These are phyloP conservation scores for Botryotinia convoluta DNA, from an alignment of 2,329 filamentous ascomycete species.

Conservation along the genomic window DNA sequence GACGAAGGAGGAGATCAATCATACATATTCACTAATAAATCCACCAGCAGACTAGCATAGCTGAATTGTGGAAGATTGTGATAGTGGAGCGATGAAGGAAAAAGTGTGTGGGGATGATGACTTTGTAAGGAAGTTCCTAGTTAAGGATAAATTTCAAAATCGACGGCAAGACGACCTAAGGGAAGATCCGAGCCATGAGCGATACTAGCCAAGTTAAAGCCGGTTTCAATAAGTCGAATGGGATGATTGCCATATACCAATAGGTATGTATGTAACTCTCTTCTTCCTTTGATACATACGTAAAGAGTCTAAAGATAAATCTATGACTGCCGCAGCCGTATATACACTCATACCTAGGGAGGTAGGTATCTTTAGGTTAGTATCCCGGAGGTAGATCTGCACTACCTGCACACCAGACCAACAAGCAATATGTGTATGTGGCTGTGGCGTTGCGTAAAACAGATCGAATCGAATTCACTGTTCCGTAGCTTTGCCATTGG, in stretches of 20 bases:
- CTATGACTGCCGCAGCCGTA: neutral
- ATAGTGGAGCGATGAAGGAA: slow-evolving; percentile 16
- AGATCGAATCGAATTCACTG: neutral
- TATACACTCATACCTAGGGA: neutral
- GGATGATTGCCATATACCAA: neutral
- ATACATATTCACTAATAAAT: slow-evolving; percentile 14
- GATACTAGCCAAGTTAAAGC: neutral
- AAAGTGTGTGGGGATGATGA: slow-evolving; percentile 17
- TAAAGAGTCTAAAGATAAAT: neutral
- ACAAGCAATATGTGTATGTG: slow-evolving; percentile 1
- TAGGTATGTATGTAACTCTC: neutral
- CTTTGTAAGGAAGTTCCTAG: slow-evolving; percentile 10
- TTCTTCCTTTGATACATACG: neutral
- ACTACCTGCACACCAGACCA: neutral
- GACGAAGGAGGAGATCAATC: slow-evolving; percentile 6
- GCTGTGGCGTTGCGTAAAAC: slow-evolving; percentile 5
- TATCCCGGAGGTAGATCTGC: slow-evolving; percentile 1
- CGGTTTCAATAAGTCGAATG: neutral
- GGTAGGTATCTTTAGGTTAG: neutral
- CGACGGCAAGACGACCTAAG: neutral
- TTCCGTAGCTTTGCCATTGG: neutral
- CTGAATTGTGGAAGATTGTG: slow-evolving; percentile 5
- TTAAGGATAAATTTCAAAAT: neutral
- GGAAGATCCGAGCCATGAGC: slow-evolving; percentile 8
- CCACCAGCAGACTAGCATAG: slow-evolving; percentile 15